These are phyloP conservation scores for Rhodamnia argentea DNA, from an alignment of 345 rosid genomes.

Conservation along the genomic window DNA sequence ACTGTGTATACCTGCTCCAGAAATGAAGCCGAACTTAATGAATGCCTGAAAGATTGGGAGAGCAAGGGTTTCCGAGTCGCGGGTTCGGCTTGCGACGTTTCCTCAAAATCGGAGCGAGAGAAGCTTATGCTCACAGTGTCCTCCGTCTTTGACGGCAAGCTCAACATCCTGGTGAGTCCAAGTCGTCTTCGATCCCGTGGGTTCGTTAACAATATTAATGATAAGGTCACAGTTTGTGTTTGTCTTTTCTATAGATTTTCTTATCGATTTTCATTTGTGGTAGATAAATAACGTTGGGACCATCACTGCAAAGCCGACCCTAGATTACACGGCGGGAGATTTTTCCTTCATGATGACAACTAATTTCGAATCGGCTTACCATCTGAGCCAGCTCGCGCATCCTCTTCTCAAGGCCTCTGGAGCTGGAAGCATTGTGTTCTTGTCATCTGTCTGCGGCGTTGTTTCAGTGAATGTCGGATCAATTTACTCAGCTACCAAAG, in stretches of 20 bases:
- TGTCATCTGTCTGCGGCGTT: too few relatives aligned
- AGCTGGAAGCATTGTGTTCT: too few relatives aligned
- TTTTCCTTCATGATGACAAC: too few relatives aligned
- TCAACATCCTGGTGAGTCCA: constrained; percentile 48
- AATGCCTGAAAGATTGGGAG: constrained; percentile 27
- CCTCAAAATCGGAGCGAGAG: constrained; percentile 33
- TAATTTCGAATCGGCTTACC: too few relatives aligned
- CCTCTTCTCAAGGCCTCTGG: too few relatives aligned
- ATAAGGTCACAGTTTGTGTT: not conserved
- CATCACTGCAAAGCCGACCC: too few relatives aligned
- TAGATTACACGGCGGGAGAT: too few relatives aligned
- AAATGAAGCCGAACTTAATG: constrained; percentile 33
- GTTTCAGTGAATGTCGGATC: not conserved
- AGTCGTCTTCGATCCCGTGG: not conserved
- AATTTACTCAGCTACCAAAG: constrained; percentile 29
- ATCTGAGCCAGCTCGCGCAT: too few relatives aligned
- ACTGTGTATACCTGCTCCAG: constrained; percentile 60
- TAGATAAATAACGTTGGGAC: too few relatives aligned
- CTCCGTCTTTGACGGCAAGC: constrained; percentile 30
- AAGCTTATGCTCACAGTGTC: constrained; percentile 30
- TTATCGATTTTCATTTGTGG: too few relatives aligned
- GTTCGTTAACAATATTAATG: not conserved
- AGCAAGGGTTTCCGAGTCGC: constrained; percentile 22
- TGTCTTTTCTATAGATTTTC: not conserved
- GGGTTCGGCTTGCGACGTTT: constrained; percentile 37